These are phyloP conservation scores for Acephala macrosclerotiorum DNA, from an alignment of 2,329 filamentous ascomycete genomes.

Conservation along the genomic window DNA sequence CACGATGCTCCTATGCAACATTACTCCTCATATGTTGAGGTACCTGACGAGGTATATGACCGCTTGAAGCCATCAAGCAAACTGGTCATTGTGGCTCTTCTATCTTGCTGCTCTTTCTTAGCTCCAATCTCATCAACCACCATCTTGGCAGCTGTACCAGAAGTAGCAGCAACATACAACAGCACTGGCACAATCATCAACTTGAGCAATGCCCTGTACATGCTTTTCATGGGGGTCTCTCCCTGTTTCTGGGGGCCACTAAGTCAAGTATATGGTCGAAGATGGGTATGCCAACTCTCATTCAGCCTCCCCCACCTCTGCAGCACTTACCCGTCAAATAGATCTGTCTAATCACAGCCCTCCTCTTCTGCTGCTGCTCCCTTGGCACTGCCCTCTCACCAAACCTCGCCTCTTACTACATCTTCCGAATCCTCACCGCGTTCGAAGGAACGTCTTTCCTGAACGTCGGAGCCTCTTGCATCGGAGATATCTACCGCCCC, in stretches of 20 bases:
- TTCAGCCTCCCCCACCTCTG: neutral
- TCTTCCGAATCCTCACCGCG: conserved; percentile 77
- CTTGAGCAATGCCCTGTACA: conserved; percentile 76
- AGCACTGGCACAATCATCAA: conserved; percentile 76
- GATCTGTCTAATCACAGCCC: conserved; percentile 65
- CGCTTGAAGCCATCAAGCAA: conserved; percentile 69
- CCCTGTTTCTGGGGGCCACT: conserved; percentile 77
- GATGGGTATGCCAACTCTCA: conserved; percentile 53
- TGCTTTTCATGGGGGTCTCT: conserved; percentile 75
- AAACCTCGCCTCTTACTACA: conserved; percentile 73
- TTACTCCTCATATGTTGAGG: conserved; percentile 37
- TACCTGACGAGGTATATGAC: conserved; percentile 66
- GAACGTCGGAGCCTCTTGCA: conserved; percentile 73
- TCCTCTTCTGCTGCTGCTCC: conserved; percentile 73
- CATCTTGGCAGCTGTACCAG: conserved; percentile 75
- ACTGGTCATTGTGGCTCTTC: conserved; percentile 68
- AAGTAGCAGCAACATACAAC: conserved; percentile 70
- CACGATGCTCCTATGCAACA: conserved; percentile 42
- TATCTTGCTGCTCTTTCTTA: conserved; percentile 79
- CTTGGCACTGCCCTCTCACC: conserved; percentile 76
- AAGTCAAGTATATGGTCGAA: conserved; percentile 68
- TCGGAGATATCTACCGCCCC: conserved; percentile 71
- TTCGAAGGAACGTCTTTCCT: conserved; percentile 80
- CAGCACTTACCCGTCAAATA: conserved; percentile 39
- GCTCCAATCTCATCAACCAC: conserved; percentile 79